These are phyloP conservation scores for Kuraishia ogatae DNA, from an alignment of 805 yeast species.

Conservation along the genomic window DNA sequence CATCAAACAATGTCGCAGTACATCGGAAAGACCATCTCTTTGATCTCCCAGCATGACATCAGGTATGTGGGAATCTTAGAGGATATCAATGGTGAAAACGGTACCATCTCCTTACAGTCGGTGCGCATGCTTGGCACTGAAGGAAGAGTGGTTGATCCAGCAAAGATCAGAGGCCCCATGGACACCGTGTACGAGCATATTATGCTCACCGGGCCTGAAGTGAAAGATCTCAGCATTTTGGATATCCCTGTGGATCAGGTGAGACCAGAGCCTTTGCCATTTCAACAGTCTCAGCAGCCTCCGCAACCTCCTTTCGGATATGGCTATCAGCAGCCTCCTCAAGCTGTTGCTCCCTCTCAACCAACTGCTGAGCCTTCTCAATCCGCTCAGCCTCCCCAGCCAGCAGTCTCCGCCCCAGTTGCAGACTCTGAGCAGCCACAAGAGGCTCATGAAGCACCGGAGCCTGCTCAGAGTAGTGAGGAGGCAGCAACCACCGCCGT, in stretches of 20 bases:
- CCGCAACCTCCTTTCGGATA: constrained; percentile 1
- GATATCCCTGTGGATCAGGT: constrained; percentile 63
- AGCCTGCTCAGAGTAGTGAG: constrained; percentile 7
- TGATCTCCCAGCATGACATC: constrained; percentile 70
- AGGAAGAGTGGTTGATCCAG: constrained; percentile 69
- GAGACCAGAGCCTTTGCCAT: constrained; percentile 39
- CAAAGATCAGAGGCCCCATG: constrained; percentile 65
- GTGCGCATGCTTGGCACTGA: constrained; percentile 90
- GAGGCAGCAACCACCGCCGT: background rate
- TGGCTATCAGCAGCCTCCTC: constrained; percentile 1
- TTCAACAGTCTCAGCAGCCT: constrained; percentile 7
- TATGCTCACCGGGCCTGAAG: constrained; percentile 86
- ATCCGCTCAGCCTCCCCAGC: too few relatives aligned
- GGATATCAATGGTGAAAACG: constrained; percentile 80
- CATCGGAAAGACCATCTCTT: constrained; percentile 82
- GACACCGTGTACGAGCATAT: constrained; percentile 63
- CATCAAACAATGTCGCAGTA: constrained; percentile 67
- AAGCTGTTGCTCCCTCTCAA: constrained; percentile 13
- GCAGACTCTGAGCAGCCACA: constrained; percentile 3
- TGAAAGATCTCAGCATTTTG: constrained; percentile 78
- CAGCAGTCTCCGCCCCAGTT: constrained; percentile 11
- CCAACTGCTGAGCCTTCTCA: constrained; percentile 6
- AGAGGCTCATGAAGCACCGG: constrained; percentile 9
- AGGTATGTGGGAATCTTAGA: constrained; percentile 82
- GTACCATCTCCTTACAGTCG: constrained; percentile 74